A percentile compares a stretch with the other conserved stretches of the same genome.
Conservation (phyloP, 2,329 filamentous ascomycete genomes). For the Periconia macrospinosa region DNA sequence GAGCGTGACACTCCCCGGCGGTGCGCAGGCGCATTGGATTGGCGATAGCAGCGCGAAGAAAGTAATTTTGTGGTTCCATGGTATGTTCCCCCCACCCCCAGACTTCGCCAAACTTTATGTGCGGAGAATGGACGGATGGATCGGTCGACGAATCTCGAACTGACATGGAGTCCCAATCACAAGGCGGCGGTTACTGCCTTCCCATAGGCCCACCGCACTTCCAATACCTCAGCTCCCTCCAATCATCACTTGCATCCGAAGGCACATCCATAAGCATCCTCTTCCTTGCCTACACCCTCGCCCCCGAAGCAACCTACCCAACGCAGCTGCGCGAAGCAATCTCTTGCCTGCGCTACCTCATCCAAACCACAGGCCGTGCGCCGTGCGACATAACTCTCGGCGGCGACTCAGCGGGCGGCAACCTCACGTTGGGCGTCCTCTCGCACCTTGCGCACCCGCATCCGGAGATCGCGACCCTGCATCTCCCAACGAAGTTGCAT, state of each 20-base stretch:
- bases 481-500: conserved; percentile 48
- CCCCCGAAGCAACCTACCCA: conserved; percentile 52
- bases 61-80: conserved; percentile 52
- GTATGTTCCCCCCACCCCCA: conserved; percentile 22
- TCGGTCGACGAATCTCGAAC: not conserved
- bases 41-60: conserved; percentile 44
- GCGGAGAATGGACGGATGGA: too few species aligned
- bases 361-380: conserved; percentile 39
- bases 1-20: conserved; percentile 42
- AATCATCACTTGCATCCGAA: conserved; percentile 40
- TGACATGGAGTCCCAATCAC: conserved; percentile 2
- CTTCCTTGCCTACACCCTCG: conserved; percentile 62
- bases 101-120: too few species aligned
- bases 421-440: conserved; percentile 49
- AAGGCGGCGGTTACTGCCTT: conserved; percentile 60
- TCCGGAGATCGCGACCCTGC: conserved; percentile 50
- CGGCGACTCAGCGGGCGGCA: conserved; percentile 60
- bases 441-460: conserved; percentile 61
- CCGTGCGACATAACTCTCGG: conserved; percentile 49
- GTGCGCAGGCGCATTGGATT: conserved; percentile 52
- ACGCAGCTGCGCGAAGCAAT: conserved; percentile 52
- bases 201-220: conserved; percentile 53
- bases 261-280: conserved; percentile 54
- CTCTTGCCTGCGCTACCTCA: conserved; percentile 47
- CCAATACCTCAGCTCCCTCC: conserved; percentile 51